Percentiles rank a stretch among this genome's conserved stretches.
Conservation (phyloP, 2,329 filamentous ascomycete species). For the Graphiopsis chlorocephala region DNA sequence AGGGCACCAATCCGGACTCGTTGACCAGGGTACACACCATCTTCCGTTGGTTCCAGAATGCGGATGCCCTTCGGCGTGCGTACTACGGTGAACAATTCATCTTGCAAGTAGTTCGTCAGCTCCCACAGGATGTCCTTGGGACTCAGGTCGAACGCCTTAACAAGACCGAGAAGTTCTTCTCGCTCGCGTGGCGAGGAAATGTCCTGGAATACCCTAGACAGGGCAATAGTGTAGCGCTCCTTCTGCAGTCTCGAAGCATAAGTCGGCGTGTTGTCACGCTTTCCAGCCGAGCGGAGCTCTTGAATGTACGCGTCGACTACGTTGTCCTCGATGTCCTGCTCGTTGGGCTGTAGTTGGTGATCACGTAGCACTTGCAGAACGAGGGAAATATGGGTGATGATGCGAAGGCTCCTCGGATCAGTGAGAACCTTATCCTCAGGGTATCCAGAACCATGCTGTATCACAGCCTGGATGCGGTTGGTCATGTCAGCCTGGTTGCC, state of each 20-base stretch:
- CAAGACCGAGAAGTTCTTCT: constrained; percentile 66
- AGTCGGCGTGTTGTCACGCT: constrained; percentile 77
- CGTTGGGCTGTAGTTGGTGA: constrained; percentile 43
- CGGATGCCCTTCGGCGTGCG: constrained; percentile 26
- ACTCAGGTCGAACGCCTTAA: constrained; percentile 72
- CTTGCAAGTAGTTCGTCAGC: constrained; percentile 49
- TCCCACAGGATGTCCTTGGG: constrained; percentile 69
- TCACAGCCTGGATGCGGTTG: constrained; percentile 20
- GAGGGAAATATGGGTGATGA: constrained; percentile 57
- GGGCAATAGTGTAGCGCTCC: constrained; percentile 63
- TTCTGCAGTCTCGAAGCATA: constrained; percentile 78
- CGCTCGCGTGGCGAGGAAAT: constrained; percentile 66
- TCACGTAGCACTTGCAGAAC: constrained; percentile 56
- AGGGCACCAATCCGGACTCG: constrained; percentile 71
- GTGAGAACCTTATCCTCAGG: constrained; percentile 36
- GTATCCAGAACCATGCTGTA: constrained; percentile 11
- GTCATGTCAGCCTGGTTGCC: constrained; percentile 26
- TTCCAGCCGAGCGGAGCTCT: constrained; percentile 67
- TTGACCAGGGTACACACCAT: constrained; percentile 53
- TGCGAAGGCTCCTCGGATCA: constrained; percentile 45
- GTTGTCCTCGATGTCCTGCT: constrained; percentile 62
- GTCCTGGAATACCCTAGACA: constrained; percentile 74
- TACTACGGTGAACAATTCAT: constrained; percentile 20
- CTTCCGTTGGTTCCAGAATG: constrained; percentile 53
- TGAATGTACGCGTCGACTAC: constrained; percentile 80